Base-by-base conservation (phyloP, 176 grass and related monocot species). In the Echinochloa phyllopogon region DNA sequence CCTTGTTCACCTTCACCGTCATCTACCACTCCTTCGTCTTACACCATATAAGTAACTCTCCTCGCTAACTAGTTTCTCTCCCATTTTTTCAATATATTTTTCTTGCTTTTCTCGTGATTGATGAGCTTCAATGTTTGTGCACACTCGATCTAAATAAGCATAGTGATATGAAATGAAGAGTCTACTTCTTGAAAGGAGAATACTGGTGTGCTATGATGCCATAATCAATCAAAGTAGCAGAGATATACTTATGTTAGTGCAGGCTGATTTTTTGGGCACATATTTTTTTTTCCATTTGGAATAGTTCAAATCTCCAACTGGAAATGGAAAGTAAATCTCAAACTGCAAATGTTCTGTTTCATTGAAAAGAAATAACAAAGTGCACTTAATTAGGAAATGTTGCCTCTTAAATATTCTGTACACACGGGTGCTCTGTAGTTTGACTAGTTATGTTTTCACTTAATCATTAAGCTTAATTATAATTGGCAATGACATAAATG, bases 391-490 rank as follows among this genome's bases (percentile, higher is more conserved):
- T 83, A 18, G 6, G 14, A 36, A 18, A 40, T 18, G 6, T 2
- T 79, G 51, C 37, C 72, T 84, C 38, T 58, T 57, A 3, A 8
- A 65, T 80, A 60, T 16, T 50, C 11, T 23, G 57, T 80, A 4
- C 27, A 68, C 59, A 69, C 60, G 21, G 8, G 56, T 86, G 56
- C 13, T 67, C 5, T 57, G 21, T 50, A 15, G 56, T 79, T 66
- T 36, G 25, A 49, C 63, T 47, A 10, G 33, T 64, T 55, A 51
- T 17, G 3, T 38, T 76, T 74, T 47, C 24, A 37, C 16, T 75
- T 81, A 75, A 51, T 60, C n/a, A 57, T 81, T 68, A 84, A 39
- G 23, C 83, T 59, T 52, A 10, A 71, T 65, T 60, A 66, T 71
- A 66, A 51, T 58, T 65, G 10, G 49, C 58, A 66, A 20, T 67